Percentiles rank a stretch among this genome's conserved stretches.
Evolutionary conservation across 2,329 filamentous ascomycete genomes (phyloP).

Genomic region (Dothideomycetidae sp.): DNA sequence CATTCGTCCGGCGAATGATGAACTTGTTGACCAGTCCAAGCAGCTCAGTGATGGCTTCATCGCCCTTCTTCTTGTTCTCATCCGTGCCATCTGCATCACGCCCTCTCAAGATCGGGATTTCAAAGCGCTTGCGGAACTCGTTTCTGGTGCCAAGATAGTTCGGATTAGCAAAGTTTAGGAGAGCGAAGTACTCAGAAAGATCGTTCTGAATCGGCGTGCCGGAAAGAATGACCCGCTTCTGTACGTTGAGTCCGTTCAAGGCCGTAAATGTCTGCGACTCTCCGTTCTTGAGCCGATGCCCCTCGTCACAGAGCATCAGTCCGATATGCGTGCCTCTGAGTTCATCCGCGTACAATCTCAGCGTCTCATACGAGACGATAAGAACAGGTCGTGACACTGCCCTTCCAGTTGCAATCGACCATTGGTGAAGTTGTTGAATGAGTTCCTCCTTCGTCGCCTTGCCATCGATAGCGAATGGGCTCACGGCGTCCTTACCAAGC

Average conservation of each 20-base stretch:
- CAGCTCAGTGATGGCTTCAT: slow-evolving; percentile 69
- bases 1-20: slow-evolving; percentile 93
- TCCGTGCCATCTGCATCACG: slow-evolving; percentile 84
- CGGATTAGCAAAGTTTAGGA: slow-evolving; percentile 94
- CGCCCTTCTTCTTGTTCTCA: slow-evolving; percentile 64
- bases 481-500: slow-evolving; percentile 82
- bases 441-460: slow-evolving; percentile 93
- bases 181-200: slow-evolving; percentile 90
- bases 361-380: slow-evolving; percentile 94
- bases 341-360: slow-evolving; percentile 80
- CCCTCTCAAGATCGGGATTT: slow-evolving; percentile 80
- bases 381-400: slow-evolving; percentile 82
- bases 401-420: slow-evolving; percentile 84
- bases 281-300: slow-evolving; percentile 89
- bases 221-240: slow-evolving; percentile 81
- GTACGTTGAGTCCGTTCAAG: slow-evolving; percentile 78
- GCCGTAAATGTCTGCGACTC: slow-evolving; percentile 92
- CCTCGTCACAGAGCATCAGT: slow-evolving; percentile 87
- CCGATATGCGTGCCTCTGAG: slow-evolving; percentile 83
- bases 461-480: slow-evolving; percentile 88
- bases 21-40: slow-evolving; percentile 88
- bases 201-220: slow-evolving; percentile 98
- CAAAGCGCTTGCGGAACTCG: slow-evolving; percentile 89
- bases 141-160: slow-evolving; percentile 73
- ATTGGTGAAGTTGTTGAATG: slow-evolving; percentile 78